These are phyloP conservation scores for Helotiales sp. DNA, from an alignment of 2,329 filamentous ascomycete species.

Conservation along the genomic window DNA sequence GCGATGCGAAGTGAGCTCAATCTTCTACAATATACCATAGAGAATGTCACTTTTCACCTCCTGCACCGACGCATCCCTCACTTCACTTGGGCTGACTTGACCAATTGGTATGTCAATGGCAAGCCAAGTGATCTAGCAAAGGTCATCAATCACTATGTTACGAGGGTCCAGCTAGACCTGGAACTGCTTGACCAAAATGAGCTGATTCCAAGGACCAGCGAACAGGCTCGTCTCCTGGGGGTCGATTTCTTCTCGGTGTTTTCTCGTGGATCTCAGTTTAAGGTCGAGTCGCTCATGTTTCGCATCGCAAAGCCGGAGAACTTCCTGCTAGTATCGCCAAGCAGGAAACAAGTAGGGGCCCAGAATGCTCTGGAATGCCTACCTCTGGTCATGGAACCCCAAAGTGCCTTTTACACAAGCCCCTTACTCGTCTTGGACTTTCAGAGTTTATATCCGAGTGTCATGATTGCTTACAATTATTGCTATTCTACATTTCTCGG, in stretches of 20 bases:
- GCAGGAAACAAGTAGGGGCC: conserved; percentile 85
- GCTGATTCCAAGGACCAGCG: conserved; percentile 84
- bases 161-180: conserved; percentile 79
- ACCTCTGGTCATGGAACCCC: conserved; percentile 95
- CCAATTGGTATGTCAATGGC: conserved; percentile 77
- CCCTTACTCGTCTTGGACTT: conserved; percentile 93
- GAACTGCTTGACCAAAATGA: conserved; percentile 92
- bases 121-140: conserved; percentile 73
- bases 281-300: conserved; percentile 99
- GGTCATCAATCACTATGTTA: conserved; percentile 77
- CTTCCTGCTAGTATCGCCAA: conserved; percentile 87
- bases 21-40: conserved; percentile 91
- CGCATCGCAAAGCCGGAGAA: conserved; percentile 97
- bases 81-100: conserved; percentile 79
- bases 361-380: conserved; percentile 96
- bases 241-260: conserved; percentile 98
- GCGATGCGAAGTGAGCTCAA: conserved; percentile 94
- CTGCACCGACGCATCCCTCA: conserved; percentile 88
- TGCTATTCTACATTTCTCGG: conserved; percentile 98
- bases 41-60: conserved; percentile 92
- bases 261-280: conserved; percentile 93
- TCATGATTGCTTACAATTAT: conserved; percentile 99
- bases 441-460: conserved; percentile 92
- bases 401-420: conserved; percentile 90
- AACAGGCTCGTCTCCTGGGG: conserved; percentile 89